Percentiles rank a stretch among this genome's conserved stretches.
Conservation (phyloP, 352 stramenopile species). For the Plasmopara viticola region DNA sequence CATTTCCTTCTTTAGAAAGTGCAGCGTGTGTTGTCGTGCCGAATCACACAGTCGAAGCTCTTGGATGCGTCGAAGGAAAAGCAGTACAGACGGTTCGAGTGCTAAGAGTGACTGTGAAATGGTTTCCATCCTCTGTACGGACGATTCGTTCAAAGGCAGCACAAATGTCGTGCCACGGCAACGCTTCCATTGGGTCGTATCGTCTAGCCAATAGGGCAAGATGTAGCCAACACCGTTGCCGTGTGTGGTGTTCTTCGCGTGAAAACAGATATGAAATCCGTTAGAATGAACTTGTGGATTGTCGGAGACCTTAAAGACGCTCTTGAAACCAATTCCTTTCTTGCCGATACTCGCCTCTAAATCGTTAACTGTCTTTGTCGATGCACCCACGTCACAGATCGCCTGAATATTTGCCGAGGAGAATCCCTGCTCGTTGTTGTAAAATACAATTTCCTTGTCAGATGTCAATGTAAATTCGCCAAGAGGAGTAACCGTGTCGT, state of each 20-base stretch:
- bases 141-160: slow-evolving; percentile 57
- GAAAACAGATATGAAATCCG: slow-evolving; percentile 79
- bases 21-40: slow-evolving; percentile 20
- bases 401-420: slow-evolving; percentile 65
- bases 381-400: slow-evolving; percentile 84
- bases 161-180: slow-evolving; percentile 63
- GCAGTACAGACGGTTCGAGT: slow-evolving; percentile 71
- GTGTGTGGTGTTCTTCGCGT: slow-evolving; percentile 42
- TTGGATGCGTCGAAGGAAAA: slow-evolving; percentile 71
- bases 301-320: slow-evolving; percentile 86
- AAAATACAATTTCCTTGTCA: slow-evolving; percentile 56
- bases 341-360: slow-evolving; percentile 72
- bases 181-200: slow-evolving; percentile 33
- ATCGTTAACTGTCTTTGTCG: slow-evolving; percentile 48
- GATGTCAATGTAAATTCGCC: slow-evolving; percentile 56
- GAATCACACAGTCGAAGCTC: slow-evolving; percentile 53
- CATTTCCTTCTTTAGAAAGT: slow-evolving; percentile 45
- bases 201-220: slow-evolving; percentile 70
- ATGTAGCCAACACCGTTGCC: slow-evolving; percentile 67
- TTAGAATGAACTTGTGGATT: slow-evolving; percentile 83
- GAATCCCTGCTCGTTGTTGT: slow-evolving; percentile 84
- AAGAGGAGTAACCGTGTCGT: slow-evolving; percentile 28
- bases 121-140: slow-evolving; percentile 31
- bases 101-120: slow-evolving; percentile 60
- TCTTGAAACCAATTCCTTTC: slow-evolving; percentile 89